Evolutionary conservation across 2,329 filamentous ascomycete species (phyloP).

Genomic region (Paraphaeosphaeria minitans): DNA sequence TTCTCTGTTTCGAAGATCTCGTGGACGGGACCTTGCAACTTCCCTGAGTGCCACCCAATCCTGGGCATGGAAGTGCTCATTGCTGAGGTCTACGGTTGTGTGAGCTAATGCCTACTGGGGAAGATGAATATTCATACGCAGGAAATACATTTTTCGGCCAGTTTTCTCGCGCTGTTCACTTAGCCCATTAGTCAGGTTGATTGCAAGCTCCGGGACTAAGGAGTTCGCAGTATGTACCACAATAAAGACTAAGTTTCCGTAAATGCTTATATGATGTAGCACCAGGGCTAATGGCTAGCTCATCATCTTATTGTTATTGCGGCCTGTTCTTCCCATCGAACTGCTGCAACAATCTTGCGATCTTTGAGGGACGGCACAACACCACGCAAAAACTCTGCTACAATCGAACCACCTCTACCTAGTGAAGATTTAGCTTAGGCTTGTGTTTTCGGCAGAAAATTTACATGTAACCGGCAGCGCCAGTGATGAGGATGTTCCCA

Average conservation of each 20-base stretch:
- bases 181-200: not conserved
- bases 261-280: not conserved
- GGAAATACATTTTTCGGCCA: not conserved
- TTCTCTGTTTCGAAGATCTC: conserved; percentile 10
- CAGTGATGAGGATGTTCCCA: not conserved
- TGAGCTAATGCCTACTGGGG: not conserved
- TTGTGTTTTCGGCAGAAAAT: not conserved
- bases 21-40: not conserved
- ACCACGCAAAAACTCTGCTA: conserved; percentile 2
- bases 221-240: not conserved
- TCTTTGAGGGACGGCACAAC: not conserved
- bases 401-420: conserved; percentile 11
- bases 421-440: not conserved
- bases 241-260: not conserved
- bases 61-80: conserved; percentile 4
- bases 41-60: conserved; percentile 5
- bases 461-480: conserved; percentile 11
- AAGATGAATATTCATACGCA: not conserved
- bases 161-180: not conserved
- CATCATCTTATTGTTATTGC: not conserved
- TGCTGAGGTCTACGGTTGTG: not conserved
- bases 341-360: not conserved
- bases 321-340: conserved; percentile 2
- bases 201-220: not conserved
- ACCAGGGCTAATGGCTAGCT: not conserved